Conservation (phyloP, 371 early-diverging fungal species). For the Saksenaea oblongispora region DNA sequence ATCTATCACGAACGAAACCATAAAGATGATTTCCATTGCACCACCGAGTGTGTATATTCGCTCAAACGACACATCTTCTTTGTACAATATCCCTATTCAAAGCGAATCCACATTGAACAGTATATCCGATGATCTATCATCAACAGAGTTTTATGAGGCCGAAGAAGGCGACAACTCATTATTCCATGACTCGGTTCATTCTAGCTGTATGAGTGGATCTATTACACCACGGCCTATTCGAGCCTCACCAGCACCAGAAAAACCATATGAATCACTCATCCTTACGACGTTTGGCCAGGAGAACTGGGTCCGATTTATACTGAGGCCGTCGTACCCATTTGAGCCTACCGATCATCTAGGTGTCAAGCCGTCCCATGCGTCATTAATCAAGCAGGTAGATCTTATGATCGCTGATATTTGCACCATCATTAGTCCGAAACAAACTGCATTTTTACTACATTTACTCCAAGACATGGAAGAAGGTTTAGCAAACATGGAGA, state of each 20-base stretch:
- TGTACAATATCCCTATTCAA: conserved; percentile 22
- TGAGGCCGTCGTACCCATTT: conserved; percentile 31
- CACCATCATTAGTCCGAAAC: conserved; percentile 30
- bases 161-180: conserved; percentile 17
- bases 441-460: conserved; percentile 35
- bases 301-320: conserved; percentile 37
- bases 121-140: conserved; percentile 14
- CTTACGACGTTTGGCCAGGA: conserved; percentile 42
- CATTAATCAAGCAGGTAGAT: conserved; percentile 31
- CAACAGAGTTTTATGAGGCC: conserved; percentile 41
- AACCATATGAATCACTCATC: conserved; percentile 41
- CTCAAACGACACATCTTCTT: conserved; percentile 9
- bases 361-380: conserved; percentile 5
- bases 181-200: conserved; percentile 17
- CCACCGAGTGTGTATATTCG: conserved; percentile 45
- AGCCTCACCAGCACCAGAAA: neutral
- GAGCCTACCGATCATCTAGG: neutral
- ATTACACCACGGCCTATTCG: conserved; percentile 23
- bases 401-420: conserved; percentile 31
- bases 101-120: conserved; percentile 26
- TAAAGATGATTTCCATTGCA: conserved; percentile 41
- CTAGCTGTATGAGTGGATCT: conserved; percentile 35
- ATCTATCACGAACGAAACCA: conserved; percentile 34
- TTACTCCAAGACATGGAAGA: conserved; percentile 21
- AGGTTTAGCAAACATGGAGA: neutral